A percentile compares a stretch with the other conserved stretches of the same genome.
Evolutionary conservation across 106 monocot genomes (phyloP).

Genomic region (Chionographis japonica): DNA sequence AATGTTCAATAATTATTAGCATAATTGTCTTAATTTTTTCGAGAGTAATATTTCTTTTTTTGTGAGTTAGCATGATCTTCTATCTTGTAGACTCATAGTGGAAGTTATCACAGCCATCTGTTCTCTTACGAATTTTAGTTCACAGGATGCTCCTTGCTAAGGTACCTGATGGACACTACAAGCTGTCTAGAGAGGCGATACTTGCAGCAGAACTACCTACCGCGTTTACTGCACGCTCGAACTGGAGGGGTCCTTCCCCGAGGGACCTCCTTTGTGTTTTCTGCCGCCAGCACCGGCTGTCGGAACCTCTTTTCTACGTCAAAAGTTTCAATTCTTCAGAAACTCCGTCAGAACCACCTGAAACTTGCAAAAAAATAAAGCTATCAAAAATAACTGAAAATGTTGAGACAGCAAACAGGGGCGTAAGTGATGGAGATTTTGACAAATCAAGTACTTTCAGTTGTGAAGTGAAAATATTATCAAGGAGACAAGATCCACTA

Average conservation of each 20-base stretch:
- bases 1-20: too few relatives aligned
- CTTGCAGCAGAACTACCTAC: conserved; percentile 72
- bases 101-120: neutral
- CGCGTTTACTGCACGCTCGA: conserved; percentile 52
- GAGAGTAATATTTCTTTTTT: too few relatives aligned
- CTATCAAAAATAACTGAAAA: conserved; percentile 3
- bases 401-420: conserved; percentile 14
- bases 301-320: conserved; percentile 61
- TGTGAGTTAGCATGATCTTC: too few relatives aligned
- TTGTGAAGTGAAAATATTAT: conserved; percentile 75
- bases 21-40: too few relatives aligned
- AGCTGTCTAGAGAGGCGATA: conserved; percentile 71
- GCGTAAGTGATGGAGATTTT: neutral
- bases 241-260: conserved; percentile 79
- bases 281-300: conserved; percentile 70
- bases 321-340: conserved; percentile 20
- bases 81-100: too few relatives aligned
- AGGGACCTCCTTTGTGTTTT: conserved; percentile 65
- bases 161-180: conserved; percentile 78
- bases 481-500: conserved; percentile 45
- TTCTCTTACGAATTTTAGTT: neutral
- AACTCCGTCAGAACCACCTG: neutral
- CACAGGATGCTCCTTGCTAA: conserved; percentile 69
- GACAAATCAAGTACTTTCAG: conserved; percentile 25
- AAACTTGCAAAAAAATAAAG: conserved; percentile 5